Evolutionary conservation across 805 yeast genomes (phyloP), one percentile per base, ranked within the genome.

Genomic region (Nakazawaea peltata): DNA sequence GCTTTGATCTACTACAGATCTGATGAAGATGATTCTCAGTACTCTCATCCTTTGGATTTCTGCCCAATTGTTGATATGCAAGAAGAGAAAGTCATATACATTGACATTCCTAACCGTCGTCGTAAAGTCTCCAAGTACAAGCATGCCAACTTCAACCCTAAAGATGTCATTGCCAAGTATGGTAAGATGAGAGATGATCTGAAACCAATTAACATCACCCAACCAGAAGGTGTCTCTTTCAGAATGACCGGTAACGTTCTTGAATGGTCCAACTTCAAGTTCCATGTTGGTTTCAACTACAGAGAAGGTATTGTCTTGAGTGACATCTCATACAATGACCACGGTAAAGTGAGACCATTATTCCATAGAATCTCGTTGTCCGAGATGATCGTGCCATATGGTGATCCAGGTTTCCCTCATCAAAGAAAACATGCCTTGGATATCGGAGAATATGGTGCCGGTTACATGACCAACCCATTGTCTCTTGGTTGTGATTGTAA

Each of bases 381-480:
- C 26, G 92, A 81, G 63, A 81, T 82, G 90, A 77, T 82, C 60
- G 92, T 82, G 41, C 92, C 92, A 17, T 82, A 82, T 51, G 92
- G 92, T 37, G 66, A 67, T 42, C 92, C 92, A 40, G 80, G 74
- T 45, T 76, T 69, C 61, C 88, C 87, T 37, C 90, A 81, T 55
- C 87, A 81, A 53, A 70, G 92, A 62, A 82, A 82, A 59, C 92
- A 82, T 50, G 92, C 92, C 29, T 74, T 82, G 59, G 92, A 82
- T 60, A 75, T 82, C 46, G 92, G 92, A 56, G 92, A 82, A 57
- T 81, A 81, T 54, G 92, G 92, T 62, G 90, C 87, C 43, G 92
- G 92, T 51, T 74, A 75, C 64, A 76, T 82, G 77, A 78, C 92
- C 36, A 82, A 82, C 60, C 83, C 88, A 23, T 67, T 82, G 44